phyloP scores from a whole-genome alignment of 2,329 filamentous ascomycete species.

The Botrytis hyacinthi region DNA sequence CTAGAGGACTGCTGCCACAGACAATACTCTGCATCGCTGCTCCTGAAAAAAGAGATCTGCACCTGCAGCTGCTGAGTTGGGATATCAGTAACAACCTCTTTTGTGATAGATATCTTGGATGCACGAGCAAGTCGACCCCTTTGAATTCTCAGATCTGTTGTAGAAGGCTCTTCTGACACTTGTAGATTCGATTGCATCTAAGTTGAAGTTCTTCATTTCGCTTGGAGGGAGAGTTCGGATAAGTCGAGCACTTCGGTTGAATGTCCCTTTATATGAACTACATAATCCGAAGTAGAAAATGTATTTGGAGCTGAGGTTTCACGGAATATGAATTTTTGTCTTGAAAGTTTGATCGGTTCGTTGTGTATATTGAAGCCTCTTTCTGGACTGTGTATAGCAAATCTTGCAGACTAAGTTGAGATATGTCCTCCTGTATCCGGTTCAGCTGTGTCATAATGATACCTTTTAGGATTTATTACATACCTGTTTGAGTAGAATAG shows the following conservation, averaged over 20 bases:
- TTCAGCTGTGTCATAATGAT: too few species aligned
- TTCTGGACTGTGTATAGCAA: neutral
- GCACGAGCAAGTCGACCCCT: neutral
- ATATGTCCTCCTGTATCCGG: neutral
- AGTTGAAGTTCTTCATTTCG: neutral
- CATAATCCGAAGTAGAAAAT: neutral
- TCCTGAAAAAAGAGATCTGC: neutral
- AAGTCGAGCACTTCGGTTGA: neutral
- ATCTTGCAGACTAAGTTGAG: neutral
- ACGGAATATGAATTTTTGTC: neutral
- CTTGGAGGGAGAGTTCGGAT: neutral
- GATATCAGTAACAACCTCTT: neutral
- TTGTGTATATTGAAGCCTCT: too few species aligned
- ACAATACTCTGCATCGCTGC: neutral
- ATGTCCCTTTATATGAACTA: neutral
- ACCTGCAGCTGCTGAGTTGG: neutral
- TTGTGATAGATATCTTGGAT: too few species aligned
- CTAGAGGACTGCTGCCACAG: neutral
- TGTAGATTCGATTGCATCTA: neutral
- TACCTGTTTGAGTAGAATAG: neutral
- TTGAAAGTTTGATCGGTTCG: neutral
- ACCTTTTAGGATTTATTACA: rapidly evolving
- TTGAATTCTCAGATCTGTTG: neutral
- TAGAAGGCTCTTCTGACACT: neutral
- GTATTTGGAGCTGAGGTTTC: too few species aligned